Conservation (phyloP, 2,329 filamentous ascomycete species). For the Microcera coccophila region DNA sequence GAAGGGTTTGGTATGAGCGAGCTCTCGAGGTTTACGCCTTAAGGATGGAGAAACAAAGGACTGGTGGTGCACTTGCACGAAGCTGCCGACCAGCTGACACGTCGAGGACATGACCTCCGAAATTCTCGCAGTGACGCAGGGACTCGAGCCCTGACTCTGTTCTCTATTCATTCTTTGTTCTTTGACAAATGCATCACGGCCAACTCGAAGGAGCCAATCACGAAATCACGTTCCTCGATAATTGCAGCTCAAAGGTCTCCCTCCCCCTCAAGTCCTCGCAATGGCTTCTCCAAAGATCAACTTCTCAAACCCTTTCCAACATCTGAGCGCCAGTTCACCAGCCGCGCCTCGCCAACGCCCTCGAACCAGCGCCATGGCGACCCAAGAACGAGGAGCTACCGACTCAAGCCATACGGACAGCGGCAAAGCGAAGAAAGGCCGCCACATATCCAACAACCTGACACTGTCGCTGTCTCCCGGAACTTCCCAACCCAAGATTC, state of each 20-base stretch:
- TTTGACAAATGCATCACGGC: neutral
- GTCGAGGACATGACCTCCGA: neutral
- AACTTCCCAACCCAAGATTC: neutral
- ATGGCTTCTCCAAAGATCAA: neutral
- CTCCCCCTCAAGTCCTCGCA: too few relatives aligned
- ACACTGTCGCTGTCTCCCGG: neutral
- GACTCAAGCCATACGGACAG: neutral
- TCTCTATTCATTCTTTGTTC: neutral
- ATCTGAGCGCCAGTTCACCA: neutral
- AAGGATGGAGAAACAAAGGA: neutral
- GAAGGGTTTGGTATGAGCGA: neutral
- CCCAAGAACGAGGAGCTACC: neutral
- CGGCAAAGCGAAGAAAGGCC: neutral
- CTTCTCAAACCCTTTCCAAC: neutral
- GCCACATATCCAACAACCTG: neutral
- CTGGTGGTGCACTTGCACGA: neutral
- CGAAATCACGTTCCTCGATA: neutral
- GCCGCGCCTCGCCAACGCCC: too few relatives aligned
- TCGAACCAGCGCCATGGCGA: neutral
- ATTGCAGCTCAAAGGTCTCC: neutral
- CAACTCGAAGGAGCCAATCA: too few relatives aligned
- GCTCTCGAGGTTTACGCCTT: neutral
- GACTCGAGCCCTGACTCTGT: neutral
- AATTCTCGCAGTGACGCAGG: neutral
- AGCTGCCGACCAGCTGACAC: neutral